Evolutionary conservation across 441 rosid genomes (phyloP), one percentile per base, ranked within the genome.

Genomic region (Manihot esculenta): DNA sequence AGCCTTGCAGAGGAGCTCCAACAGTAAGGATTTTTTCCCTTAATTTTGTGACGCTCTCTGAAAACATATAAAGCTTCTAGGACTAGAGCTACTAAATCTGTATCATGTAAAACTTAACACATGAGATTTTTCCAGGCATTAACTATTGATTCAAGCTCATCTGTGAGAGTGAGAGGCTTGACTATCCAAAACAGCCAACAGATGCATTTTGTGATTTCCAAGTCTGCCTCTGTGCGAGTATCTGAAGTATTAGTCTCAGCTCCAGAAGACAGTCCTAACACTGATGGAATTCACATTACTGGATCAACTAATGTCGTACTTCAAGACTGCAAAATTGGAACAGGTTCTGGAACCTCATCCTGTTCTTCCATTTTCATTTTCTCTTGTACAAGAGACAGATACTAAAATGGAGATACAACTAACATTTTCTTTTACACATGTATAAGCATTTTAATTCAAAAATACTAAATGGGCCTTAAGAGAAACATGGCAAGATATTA

Each of bases 1-100:
- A 95, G 98, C 99, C 97, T 79, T 95, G 99, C 91, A 81, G 76
- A 79, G 93, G 78, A 41, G 97, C 99, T 42, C 98, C 99, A 54
- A 80, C 98, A 3, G 98, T 95, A 81, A 79, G 84, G 71, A 82
- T 62, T 69, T 18, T 72, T 74, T 55, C 65, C 74, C 50, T 65
- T 5, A 56, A 27, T 72, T 78, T 35, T 26, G 47, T 30, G 44
- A 23, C 50, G 10, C 60, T 7, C 63, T 78, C 27, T 60, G 49
- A 45, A 73, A 69, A 72, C 48, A 71, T 18, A 21, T 66, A 23
- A 30, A 55, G 48, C 20, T 38, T 61, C 48, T 51, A 14, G 66
- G 60, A 51, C 65, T 60, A 60, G 62, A 70, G 53, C 30, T 64
- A 13, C 65, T 70, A 68, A 7, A 58, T 51, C 15, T 47, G 30